phyloP scores from a whole-genome alignment of 768 basidiomycete genomes.

The Clavaria fumosa region DNA sequence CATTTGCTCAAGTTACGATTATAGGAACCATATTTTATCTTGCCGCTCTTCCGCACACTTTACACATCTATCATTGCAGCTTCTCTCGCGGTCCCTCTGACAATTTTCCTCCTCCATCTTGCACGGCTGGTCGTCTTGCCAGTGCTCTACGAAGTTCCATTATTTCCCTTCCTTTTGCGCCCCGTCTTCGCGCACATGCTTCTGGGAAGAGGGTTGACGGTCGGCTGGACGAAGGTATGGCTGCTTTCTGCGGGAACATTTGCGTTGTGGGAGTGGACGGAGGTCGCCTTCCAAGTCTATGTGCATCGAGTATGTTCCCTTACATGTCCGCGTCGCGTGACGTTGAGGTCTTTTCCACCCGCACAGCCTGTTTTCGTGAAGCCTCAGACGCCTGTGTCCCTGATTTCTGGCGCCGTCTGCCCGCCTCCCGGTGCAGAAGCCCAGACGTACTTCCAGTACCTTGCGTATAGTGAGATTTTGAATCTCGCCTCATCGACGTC shows the following conservation, averaged over 20 bases:
- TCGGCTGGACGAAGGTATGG: conserved; percentile 32
- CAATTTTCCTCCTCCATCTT: conserved; percentile 30
- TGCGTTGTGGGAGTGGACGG: conserved; percentile 47
- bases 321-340: not conserved
- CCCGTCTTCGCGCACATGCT: conserved; percentile 58
- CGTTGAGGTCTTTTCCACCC: not conserved
- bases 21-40: conserved; percentile 4
- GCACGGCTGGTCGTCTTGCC: conserved; percentile 35
- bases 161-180: conserved; percentile 32
- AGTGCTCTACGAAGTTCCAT: conserved; percentile 36
- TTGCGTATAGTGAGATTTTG: conserved; percentile 51
- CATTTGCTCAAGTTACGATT: conserved; percentile 9
- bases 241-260: conserved; percentile 36
- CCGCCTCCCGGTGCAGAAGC: too few species aligned
- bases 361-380: conserved; percentile 27
- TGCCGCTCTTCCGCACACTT: conserved; percentile 11
- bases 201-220: conserved; percentile 37
- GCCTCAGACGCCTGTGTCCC: conserved; percentile 33
- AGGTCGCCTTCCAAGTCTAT: conserved; percentile 41
- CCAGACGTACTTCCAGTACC: conserved; percentile 38
- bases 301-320: conserved; percentile 34
- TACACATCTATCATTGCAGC: conserved; percentile 21
- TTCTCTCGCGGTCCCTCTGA: conserved; percentile 25
- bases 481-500: conserved; percentile 32
- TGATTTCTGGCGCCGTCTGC: conserved; percentile 52